A percentile compares a stretch with the other conserved stretches of the same genome.
Conservation (phyloP, 345 rosid species). For the Toxicodendron radicans region DNA sequence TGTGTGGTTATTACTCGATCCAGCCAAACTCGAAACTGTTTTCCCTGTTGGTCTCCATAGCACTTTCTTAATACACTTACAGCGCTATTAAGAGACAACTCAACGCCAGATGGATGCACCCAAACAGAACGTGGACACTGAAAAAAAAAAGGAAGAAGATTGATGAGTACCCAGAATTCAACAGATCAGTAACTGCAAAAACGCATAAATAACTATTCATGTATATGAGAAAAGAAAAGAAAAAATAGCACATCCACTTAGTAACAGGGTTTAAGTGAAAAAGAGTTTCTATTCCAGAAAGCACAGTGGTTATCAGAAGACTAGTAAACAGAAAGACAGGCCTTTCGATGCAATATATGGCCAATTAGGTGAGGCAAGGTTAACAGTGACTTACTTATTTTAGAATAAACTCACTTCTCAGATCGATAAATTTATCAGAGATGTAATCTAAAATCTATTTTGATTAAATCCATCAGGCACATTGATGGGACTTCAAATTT, state of each 20-base stretch:
- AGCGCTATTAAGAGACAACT: conserved; percentile 53
- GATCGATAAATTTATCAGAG: not conserved
- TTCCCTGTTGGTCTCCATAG: conserved; percentile 82
- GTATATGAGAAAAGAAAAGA: no score
- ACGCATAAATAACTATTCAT: not conserved
- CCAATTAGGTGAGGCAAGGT: not conserved
- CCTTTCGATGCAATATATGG: not conserved
- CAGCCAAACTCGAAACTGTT: conserved; percentile 75
- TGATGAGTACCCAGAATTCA: not conserved
- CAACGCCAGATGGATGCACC: conserved; percentile 76
- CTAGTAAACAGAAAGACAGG: not conserved
- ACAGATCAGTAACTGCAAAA: conserved; percentile 13
- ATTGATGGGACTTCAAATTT: not conserved
- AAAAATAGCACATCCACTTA: not conserved
- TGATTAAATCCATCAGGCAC: not conserved
- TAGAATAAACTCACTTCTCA: not conserved
- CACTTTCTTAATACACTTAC: conserved; percentile 44
- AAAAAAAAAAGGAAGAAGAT: conserved; percentile 12
- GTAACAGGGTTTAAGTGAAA: no score
- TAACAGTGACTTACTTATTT: no score
- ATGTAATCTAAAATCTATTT: not conserved
- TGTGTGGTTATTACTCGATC: conserved; percentile 63
- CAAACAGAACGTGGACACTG: conserved; percentile 63
- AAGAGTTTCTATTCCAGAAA: not conserved
- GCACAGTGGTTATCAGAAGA: not conserved